Evolutionary conservation across 768 basidiomycete species (phyloP).

Genomic region (Dacryopinax spathularia): DNA sequence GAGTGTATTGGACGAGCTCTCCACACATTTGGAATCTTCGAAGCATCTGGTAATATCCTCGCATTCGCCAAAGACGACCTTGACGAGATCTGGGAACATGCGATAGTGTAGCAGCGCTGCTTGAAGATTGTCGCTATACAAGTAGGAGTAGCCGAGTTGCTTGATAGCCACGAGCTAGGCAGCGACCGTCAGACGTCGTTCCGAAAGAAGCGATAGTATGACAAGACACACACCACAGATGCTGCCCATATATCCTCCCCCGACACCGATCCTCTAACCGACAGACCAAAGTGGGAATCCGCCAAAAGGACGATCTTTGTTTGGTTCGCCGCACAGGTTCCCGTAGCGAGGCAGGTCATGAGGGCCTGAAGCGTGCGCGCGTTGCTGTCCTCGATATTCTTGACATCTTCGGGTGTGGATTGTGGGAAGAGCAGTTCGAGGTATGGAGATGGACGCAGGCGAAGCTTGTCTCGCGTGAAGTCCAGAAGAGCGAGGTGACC

Average conservation of each 20-base stretch:
- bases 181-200: not conserved
- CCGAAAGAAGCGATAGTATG: not conserved
- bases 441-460: not conserved
- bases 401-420: not conserved
- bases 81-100: slow-evolving; percentile 2
- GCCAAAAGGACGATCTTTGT: slow-evolving; percentile 5
- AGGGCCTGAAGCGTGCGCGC: not conserved
- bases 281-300: not conserved
- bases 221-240: not conserved
- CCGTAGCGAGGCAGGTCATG: not conserved
- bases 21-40: not conserved
- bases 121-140: not conserved
- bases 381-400: not conserved
- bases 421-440: not conserved
- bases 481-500: not conserved
- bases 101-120: not conserved
- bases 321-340: not conserved
- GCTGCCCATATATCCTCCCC: slow-evolving; percentile 7
- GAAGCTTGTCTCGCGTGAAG: not conserved
- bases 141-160: slow-evolving; percentile 5
- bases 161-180: not conserved
- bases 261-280: not conserved
- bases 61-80: not conserved
- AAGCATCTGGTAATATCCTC: not conserved
- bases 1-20: not conserved